phyloP scores from a whole-genome alignment of 176 grass and related monocot species.

The Triticum dicoccoides region DNA sequence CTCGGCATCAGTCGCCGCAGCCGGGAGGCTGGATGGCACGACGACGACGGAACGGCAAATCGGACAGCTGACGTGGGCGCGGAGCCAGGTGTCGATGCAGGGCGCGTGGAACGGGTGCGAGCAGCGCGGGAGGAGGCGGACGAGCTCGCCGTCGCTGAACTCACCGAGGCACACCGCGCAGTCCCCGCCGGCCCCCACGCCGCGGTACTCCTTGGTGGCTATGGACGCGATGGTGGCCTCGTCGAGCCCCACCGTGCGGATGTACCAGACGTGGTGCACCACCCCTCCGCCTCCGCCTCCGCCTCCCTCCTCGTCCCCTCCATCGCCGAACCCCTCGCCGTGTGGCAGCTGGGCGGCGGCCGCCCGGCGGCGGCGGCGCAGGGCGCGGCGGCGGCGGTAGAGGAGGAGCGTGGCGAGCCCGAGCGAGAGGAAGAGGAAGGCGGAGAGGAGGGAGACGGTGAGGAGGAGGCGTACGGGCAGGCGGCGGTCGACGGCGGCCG shows the following conservation, averaged over 20 bases:
- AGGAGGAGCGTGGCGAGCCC: slow-evolving; percentile 42
- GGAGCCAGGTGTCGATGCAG: slow-evolving; percentile 91
- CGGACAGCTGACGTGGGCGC: slow-evolving; percentile 73
- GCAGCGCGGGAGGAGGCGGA: slow-evolving; percentile 77
- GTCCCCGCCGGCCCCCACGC: slow-evolving; percentile 32
- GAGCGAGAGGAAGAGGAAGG: slow-evolving; percentile 54
- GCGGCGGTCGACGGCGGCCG: neutral
- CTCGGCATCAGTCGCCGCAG: neutral
- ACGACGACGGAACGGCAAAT: slow-evolving; percentile 59
- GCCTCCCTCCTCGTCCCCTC: slow-evolving; percentile 30
- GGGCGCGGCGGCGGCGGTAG: slow-evolving; percentile 47
- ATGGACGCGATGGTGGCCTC: slow-evolving; percentile 76
- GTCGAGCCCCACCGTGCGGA: slow-evolving; percentile 73
- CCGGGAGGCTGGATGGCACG: slow-evolving; percentile 17
- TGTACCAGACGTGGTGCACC: slow-evolving; percentile 76
- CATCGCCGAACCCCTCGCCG: neutral
- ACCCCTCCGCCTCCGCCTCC: slow-evolving; percentile 28
- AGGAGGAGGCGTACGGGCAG: slow-evolving; percentile 48
- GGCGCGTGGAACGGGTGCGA: slow-evolving; percentile 64
- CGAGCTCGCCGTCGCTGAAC: slow-evolving; percentile 65
- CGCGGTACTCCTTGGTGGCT: slow-evolving; percentile 53
- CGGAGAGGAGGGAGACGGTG: slow-evolving; percentile 40
- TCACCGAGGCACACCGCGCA: slow-evolving; percentile 87
- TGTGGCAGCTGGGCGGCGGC: neutral
- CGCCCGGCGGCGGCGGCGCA: slow-evolving; percentile 19